Conservation (phyloP, 1,284 basidiomycete genomes). For the Austroboletus sp. region DNA sequence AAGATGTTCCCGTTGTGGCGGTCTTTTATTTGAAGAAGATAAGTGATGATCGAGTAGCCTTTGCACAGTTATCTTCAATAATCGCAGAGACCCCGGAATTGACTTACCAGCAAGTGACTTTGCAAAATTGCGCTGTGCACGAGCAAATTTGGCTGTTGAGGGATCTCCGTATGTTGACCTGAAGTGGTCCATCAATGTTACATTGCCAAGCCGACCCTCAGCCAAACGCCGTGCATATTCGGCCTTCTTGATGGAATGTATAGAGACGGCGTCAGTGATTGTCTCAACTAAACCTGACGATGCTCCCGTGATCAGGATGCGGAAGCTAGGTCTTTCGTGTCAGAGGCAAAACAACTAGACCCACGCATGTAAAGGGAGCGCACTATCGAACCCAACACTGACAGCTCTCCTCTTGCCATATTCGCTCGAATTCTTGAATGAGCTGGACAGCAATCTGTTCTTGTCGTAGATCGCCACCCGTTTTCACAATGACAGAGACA, state of each 20-base stretch:
- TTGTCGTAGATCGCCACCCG: conserved; percentile 92
- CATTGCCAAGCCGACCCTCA: conserved; percentile 74
- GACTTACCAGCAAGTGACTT: conserved; percentile 80
- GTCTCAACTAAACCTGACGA: conserved; percentile 91
- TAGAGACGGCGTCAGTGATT: conserved; percentile 93
- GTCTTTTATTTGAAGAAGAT: conserved; percentile 96
- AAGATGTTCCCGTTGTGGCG: conserved; percentile 98
- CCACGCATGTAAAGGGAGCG: conserved; percentile 29
- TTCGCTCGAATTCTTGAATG: conserved; percentile 86
- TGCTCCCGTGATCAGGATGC: conserved; percentile 91
- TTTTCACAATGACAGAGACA: conserved; percentile 97
- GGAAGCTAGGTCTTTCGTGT: conserved; percentile 41
- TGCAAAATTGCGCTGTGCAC: conserved; percentile 87
- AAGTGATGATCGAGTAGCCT: conserved; percentile 93
- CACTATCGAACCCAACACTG: conserved; percentile 90
- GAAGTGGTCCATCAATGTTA: conserved; percentile 87
- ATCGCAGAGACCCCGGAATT: not conserved
- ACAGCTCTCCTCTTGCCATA: conserved; percentile 91
- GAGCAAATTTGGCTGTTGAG: conserved; percentile 75
- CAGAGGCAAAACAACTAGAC: conserved; percentile 1
- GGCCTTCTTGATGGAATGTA: conserved; percentile 98
- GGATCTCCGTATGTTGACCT: conserved; percentile 85
- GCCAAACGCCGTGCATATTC: conserved; percentile 87
- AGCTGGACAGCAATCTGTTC: conserved; percentile 96
- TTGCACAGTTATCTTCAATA: not conserved